Evolutionary conservation across 2,329 filamentous ascomycete species (phyloP).

Genomic region (Annulohypoxylon truncatum): DNA sequence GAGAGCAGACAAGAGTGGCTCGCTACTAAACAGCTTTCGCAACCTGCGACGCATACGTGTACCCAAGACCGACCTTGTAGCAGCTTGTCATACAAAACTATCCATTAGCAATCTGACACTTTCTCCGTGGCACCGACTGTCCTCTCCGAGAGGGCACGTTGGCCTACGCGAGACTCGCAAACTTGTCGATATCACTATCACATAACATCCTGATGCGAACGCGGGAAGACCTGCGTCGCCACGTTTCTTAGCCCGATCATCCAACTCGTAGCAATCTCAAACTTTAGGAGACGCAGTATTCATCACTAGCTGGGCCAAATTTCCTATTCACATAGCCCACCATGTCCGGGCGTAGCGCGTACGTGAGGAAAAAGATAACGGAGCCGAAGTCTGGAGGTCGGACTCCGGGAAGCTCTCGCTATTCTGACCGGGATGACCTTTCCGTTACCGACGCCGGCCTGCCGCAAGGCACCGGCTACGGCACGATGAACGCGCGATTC

Average conservation of each 20-base stretch:
- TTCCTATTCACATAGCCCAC: background rate
- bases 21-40: conserved; percentile 1
- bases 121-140: conserved; percentile 7
- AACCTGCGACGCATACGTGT: conserved; percentile 12
- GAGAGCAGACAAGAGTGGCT: background rate
- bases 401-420: conserved; percentile 50
- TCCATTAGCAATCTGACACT: background rate
- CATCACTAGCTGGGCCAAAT: background rate
- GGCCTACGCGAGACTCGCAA: background rate
- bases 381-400: conserved; percentile 58
- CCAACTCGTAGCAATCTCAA: background rate
- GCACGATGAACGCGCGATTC: conserved; percentile 57
- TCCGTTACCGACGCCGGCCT: conserved; percentile 54
- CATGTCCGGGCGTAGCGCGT: conserved; percentile 70
- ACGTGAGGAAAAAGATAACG: conserved; percentile 69
- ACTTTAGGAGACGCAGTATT: background rate
- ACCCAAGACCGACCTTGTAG: background rate
- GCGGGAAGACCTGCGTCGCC: background rate
- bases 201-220: background rate
- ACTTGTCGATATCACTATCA: background rate
- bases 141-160: conserved; percentile 2
- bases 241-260: background rate
- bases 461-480: conserved; percentile 56
- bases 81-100: background rate
- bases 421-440: conserved; percentile 55